Evolutionary conservation across 768 basidiomycete genomes (phyloP).

Genomic region (Cubamyces sp.): DNA sequence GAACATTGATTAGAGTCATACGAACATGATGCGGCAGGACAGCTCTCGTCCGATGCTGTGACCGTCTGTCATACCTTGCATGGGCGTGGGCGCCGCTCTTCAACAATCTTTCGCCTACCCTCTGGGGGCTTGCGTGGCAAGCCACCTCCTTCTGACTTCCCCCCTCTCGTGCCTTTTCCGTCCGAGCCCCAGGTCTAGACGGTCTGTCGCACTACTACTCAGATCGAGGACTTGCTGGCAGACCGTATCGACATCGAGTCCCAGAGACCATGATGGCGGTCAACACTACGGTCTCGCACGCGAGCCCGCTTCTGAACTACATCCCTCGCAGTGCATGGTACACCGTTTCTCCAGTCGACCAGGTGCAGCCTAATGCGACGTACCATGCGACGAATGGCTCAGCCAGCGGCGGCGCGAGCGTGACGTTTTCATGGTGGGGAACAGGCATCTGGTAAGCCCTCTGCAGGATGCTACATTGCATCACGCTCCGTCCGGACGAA

Average conservation of each 20-base stretch:
- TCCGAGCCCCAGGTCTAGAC: neutral
- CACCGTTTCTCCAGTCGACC: constrained; percentile 2
- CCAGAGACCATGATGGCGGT: constrained; percentile 11
- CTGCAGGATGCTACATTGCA: neutral
- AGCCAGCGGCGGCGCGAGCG: constrained; percentile 10
- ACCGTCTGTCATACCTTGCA: neutral
- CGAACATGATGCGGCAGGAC: constrained; percentile 3
- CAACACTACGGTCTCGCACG: constrained; percentile 29
- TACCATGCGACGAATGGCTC: constrained; percentile 25
- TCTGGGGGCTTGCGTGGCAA: too few species aligned
- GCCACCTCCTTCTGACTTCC: neutral
- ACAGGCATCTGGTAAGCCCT: constrained; percentile 11
- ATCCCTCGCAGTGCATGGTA: constrained; percentile 30
- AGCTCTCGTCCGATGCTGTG: constrained; percentile 8
- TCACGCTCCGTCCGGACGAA: too few species aligned
- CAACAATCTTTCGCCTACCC: neutral
- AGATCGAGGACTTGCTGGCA: too few species aligned
- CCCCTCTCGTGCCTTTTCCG: neutral
- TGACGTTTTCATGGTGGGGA: constrained; percentile 25
- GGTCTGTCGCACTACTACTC: neutral
- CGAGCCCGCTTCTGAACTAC: constrained; percentile 30
- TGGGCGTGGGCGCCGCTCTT: neutral
- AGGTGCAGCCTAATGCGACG: constrained; percentile 6
- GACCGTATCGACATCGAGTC: neutral
- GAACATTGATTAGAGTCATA: neutral